Percentiles rank a stretch among this genome's conserved stretches.
Conservation (phyloP, 1,139 yeast species). For the Geotrichum fermentans region DNA sequence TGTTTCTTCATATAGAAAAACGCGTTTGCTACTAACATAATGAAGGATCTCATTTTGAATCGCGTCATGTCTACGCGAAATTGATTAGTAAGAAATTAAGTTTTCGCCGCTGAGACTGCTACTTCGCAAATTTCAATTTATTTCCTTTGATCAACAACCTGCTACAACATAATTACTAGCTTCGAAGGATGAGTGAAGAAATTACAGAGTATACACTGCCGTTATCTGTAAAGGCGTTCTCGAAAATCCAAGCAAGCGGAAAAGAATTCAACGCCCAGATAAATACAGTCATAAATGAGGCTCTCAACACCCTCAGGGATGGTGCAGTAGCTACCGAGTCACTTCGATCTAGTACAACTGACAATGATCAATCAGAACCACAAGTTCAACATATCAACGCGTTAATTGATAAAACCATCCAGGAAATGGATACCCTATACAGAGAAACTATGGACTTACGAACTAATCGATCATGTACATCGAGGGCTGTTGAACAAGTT, state of each 20-base stretch:
- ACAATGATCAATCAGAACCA: not conserved
- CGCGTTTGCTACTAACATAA: no score
- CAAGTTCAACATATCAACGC: not conserved
- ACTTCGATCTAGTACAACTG: not conserved
- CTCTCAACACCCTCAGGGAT: not conserved
- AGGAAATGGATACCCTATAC: not conserved
- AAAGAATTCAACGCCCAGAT: not conserved
- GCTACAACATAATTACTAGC: no score
- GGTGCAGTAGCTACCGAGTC: not conserved
- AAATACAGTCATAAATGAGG: not conserved
- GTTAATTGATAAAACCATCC: not conserved
- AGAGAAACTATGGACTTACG: constrained; percentile 3
- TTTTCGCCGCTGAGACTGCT: no score
- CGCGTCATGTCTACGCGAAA: no score
- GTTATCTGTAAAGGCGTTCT: not conserved
- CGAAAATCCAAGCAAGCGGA: not conserved
- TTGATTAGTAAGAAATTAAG: no score
- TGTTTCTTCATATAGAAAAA: no score
- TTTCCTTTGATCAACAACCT: no score
- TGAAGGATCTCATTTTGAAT: no score
- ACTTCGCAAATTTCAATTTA: no score
- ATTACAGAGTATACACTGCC: not conserved
- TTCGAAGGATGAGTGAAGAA: no score
- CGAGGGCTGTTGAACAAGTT: not conserved
- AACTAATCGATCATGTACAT: not conserved